phyloP scores from a whole-genome alignment of 768 basidiomycete genomes.

The Wakefieldia striispora region DNA sequence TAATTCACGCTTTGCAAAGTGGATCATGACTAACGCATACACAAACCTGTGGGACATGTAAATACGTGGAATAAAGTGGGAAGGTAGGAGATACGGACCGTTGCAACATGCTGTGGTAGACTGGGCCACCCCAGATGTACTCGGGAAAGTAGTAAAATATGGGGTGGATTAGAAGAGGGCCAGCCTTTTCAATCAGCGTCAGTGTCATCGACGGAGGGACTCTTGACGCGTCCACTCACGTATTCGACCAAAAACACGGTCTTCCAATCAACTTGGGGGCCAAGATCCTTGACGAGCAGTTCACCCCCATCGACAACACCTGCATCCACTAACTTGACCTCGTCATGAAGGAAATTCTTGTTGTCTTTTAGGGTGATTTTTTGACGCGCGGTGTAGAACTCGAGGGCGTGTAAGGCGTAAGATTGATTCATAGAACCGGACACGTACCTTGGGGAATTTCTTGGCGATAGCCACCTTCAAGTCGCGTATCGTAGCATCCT shows the following conservation, averaged over 20 bases:
- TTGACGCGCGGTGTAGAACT: constrained; percentile 77
- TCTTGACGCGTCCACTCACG: constrained; percentile 46
- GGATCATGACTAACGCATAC: constrained; percentile 73
- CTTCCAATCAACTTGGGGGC: constrained; percentile 84
- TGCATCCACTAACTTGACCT: constrained; percentile 54
- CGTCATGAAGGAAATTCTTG: constrained; percentile 61
- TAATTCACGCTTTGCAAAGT: constrained; percentile 89
- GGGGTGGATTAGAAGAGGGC: constrained; percentile 89
- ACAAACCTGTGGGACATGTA: constrained; percentile 47
- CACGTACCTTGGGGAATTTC: constrained; percentile 45
- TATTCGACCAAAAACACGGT: constrained; percentile 95
- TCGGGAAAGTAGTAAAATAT: constrained; percentile 71
- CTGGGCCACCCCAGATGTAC: constrained; percentile 65
- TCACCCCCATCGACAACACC: constrained; percentile 60
- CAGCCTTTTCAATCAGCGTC: constrained; percentile 49
- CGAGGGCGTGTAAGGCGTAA: background rate
- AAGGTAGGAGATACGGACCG: constrained; percentile 46
- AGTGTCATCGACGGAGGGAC: background rate
- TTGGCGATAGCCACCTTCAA: constrained; percentile 64
- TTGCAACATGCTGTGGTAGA: constrained; percentile 76
- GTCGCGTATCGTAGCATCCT: constrained; percentile 59
- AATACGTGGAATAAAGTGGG: background rate
- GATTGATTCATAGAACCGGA: background rate
- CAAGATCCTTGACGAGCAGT: constrained; percentile 83
- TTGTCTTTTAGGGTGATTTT: constrained; percentile 65